Base-by-base conservation (phyloP, 2,329 filamentous ascomycete genomes). In the Colletotrichum salicis region DNA sequence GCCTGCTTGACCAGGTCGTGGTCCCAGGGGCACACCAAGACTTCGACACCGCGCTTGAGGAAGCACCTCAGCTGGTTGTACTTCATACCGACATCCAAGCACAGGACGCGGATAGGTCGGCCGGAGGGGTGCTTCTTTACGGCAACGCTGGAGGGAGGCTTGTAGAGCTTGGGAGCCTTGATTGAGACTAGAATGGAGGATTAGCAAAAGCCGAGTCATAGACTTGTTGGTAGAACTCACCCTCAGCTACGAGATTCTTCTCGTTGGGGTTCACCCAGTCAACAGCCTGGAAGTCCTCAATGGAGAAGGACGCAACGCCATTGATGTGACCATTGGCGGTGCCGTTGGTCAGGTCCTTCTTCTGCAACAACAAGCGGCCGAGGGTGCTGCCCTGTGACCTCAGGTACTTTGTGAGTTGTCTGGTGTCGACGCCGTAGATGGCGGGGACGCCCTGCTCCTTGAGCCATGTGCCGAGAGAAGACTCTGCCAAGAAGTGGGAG, bases 11-110 rank as follows among this genome's bases (percentile, higher is more conserved):
- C 90, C 81, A 98, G 95, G 82, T 98, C 93, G 79, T 98, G 95
- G 84, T 99, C 92, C 95, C 96, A 99, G 11, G 96, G 96, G 74
- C 96, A 95, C 68, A 98, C 94, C 75, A 97, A 85, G 61, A 98
- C 95, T 81, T 99, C 96, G 67, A 98, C 93, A 67, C 96, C 96
- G 76, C 96, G 91, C 78, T 91, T 92, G 71, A 99, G 87, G 78
- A 99, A 91, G 85, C 96, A 99, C 76, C 96, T 90, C 77, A 99
- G 88, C 85, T 99, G 96, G 85, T 98, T 99, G 86, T 94, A 98
- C 85, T 99, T 99, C 87, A 98, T 92, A 81, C 96, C 96, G 76
- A 99, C 96, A 85, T 99, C 96, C 76, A 99, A 90, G 81, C 95
- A 97, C 62, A 98, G 87, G 73, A 99, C 92, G 80, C 95, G 94